phyloP scores from a whole-genome alignment of 345 rosid genomes.

The Pistacia atlantica region DNA sequence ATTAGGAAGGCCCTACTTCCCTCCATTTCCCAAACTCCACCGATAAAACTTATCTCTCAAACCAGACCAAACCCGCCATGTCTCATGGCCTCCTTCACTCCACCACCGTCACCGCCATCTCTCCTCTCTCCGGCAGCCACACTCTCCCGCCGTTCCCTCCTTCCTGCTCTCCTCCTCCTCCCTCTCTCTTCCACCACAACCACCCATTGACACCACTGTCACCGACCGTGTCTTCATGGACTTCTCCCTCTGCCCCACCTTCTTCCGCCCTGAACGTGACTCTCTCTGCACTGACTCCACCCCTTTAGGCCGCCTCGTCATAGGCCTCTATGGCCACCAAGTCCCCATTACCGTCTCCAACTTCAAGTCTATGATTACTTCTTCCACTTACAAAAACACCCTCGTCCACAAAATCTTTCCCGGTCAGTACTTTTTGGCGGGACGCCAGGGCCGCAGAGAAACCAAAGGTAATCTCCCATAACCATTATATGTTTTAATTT shows the following conservation, averaged over 20 bases:
- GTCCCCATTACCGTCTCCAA: conserved; percentile 81
- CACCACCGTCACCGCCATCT: conserved; percentile 27
- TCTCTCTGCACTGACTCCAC: conserved; percentile 52
- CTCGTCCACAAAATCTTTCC: conserved; percentile 79
- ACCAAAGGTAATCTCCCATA: conserved; percentile 16
- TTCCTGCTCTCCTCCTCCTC: conserved; percentile 39
- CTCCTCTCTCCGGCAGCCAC: conserved; percentile 23
- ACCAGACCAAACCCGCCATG: neutral
- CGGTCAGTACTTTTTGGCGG: conserved; percentile 78
- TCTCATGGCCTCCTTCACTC: conserved; percentile 39
- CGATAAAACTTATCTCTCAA: neutral
- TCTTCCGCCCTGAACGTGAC: conserved; percentile 60
- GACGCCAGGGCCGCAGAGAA: conserved; percentile 68
- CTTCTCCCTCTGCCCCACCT: conserved; percentile 79
- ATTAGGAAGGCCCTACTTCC: neutral
- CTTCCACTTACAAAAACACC: conserved; percentile 70
- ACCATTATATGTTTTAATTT: too few relatives aligned
- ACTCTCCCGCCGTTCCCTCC: conserved; percentile 42
- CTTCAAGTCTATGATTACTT: conserved; percentile 78
- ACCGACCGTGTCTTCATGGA: conserved; percentile 91
- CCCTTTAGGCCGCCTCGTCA: conserved; percentile 78
- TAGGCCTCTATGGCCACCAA: conserved; percentile 76
- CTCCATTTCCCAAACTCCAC: neutral
- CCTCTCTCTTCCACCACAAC: conserved; percentile 26
- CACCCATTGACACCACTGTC: conserved; percentile 64